Percentiles rank a stretch among this genome's conserved stretches.
phyloP scores from a whole-genome alignment of 352 stramenopile genomes.

The Peronospora destructor region DNA sequence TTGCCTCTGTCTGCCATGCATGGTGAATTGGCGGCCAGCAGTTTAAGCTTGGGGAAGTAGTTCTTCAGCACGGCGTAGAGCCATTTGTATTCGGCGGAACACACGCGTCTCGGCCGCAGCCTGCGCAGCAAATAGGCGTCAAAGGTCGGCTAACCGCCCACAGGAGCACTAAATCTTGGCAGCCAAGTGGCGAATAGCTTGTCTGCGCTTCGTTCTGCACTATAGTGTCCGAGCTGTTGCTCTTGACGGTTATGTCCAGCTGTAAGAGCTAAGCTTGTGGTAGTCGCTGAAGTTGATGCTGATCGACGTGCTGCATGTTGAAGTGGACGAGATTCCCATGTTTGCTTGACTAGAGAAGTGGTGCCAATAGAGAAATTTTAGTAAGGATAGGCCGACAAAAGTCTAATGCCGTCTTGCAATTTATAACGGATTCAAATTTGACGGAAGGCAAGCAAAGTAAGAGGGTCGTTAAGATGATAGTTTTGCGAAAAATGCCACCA shows the following conservation, averaged over 20 bases:
- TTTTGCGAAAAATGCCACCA: too few species aligned
- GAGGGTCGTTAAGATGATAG: too few species aligned
- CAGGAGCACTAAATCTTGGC: slow-evolving; percentile 13
- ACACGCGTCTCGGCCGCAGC: slow-evolving; percentile 22
- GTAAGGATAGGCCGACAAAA: too few species aligned
- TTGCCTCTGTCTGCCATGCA: slow-evolving; percentile 25
- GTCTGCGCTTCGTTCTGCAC: slow-evolving; percentile 25
- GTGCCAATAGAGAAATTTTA: not conserved
- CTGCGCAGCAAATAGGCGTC: slow-evolving; percentile 32
- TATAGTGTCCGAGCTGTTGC: slow-evolving; percentile 2
- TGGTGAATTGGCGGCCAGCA: slow-evolving; percentile 22
- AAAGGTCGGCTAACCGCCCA: slow-evolving; percentile 31
- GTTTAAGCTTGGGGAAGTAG: slow-evolving; percentile 29
- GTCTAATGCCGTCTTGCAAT: too few species aligned
- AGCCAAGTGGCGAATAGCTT: slow-evolving; percentile 19
- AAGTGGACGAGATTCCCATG: slow-evolving; percentile 19
- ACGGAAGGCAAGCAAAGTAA: too few species aligned
- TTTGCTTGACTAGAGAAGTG: slow-evolving; percentile 12
- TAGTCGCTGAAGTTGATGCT: slow-evolving; percentile 30
- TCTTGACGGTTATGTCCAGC: too few species aligned
- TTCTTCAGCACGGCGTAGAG: slow-evolving; percentile 33
- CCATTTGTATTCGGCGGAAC: slow-evolving; percentile 32
- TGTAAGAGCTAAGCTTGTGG: slow-evolving; percentile 19
- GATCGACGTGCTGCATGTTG: slow-evolving; percentile 20
- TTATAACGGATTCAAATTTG: too few species aligned